Evolutionary conservation across 2,329 filamentous ascomycete species (phyloP).

Genomic region (Botryotinia calthae): DNA sequence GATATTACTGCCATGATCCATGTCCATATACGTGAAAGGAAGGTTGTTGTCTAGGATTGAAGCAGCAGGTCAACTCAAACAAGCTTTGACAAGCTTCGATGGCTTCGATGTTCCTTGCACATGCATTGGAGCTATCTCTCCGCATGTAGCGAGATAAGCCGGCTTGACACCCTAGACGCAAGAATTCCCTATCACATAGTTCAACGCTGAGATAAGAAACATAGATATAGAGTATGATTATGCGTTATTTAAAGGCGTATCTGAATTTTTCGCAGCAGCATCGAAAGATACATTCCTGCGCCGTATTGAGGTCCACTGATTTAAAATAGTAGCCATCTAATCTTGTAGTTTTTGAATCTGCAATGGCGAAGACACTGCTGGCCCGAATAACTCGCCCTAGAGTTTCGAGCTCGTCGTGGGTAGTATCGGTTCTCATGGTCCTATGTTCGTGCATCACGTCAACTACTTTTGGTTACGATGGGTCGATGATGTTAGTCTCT

Average conservation of each 20-base stretch:
- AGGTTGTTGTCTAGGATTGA: background rate
- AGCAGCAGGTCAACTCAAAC: background rate
- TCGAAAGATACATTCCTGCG: background rate
- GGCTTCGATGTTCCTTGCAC: background rate
- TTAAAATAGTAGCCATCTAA: background rate
- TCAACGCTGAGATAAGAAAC: background rate
- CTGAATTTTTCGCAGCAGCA: background rate
- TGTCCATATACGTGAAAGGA: background rate
- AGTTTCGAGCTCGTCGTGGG: constrained; percentile 19
- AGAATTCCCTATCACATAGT: background rate
- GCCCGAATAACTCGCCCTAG: constrained; percentile 8
- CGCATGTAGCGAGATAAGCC: constrained; percentile 8
- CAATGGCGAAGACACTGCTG: constrained; percentile 11
- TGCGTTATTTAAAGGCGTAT: background rate
- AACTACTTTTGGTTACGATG: constrained; percentile 31
- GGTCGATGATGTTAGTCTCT: constrained; percentile 27
- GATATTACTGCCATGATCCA: background rate
- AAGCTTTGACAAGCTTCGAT: constrained; percentile 12
- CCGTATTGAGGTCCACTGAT: background rate
- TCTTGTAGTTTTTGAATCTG: background rate
- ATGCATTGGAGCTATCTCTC: background rate
- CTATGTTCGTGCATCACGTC: constrained; percentile 28
- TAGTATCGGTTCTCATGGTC: constrained; percentile 20
- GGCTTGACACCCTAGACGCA: background rate
- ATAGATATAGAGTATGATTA: background rate